Conservation (phyloP, 306 rosid genomes). For the Quercus agrifolia region DNA sequence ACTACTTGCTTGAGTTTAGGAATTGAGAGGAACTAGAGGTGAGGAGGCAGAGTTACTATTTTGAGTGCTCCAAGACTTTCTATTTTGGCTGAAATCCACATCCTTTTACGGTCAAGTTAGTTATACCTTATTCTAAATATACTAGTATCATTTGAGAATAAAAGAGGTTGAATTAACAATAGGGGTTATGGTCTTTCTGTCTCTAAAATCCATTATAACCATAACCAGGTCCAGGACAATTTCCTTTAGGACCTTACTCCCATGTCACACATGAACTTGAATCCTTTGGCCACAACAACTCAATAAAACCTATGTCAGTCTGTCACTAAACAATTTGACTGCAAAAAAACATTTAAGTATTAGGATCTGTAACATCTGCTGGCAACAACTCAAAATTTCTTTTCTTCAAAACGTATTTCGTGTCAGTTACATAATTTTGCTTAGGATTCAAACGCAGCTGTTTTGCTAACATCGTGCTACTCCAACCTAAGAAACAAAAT, state of each 20-base stretch:
- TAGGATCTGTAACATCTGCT: no score
- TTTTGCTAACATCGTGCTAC: no score
- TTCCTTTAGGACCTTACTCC: not conserved
- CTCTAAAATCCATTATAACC: not conserved
- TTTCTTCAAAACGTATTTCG: no score
- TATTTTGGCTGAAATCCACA: slow-evolving; percentile 23
- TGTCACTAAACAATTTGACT: no score
- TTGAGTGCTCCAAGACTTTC: slow-evolving; percentile 15
- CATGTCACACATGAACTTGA: not conserved
- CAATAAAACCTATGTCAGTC: no score
- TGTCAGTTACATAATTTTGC: no score
- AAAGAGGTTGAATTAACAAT: not conserved
- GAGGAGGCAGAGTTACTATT: slow-evolving; percentile 12
- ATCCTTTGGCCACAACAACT: not conserved
- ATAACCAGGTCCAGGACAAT: not conserved
- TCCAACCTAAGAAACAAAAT: no score
- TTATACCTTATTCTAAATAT: not conserved
- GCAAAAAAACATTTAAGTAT: no score
- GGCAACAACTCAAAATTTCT: no score
- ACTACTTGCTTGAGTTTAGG: slow-evolving; percentile 55
- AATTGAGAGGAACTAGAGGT: slow-evolving; percentile 33
- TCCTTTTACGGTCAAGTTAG: slow-evolving; percentile 9
- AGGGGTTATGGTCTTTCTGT: not conserved
- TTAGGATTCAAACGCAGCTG: no score
- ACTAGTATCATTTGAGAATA: not conserved